Base-by-base conservation (phyloP, 345 rosid species). In the Psidium guajava region DNA sequence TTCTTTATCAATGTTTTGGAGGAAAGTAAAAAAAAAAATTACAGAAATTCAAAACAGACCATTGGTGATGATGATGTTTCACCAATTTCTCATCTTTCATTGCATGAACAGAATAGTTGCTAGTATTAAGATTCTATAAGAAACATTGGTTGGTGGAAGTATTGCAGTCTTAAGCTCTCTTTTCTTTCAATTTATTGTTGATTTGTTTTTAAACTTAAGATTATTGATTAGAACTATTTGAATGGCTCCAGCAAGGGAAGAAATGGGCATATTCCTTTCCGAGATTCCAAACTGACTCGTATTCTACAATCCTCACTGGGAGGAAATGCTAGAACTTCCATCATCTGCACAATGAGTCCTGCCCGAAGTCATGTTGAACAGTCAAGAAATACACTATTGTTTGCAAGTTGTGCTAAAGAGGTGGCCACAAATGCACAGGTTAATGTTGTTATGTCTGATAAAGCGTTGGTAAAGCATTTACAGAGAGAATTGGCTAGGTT, bases 341-440 rank as follows among this genome's bases (percentile, higher is more conserved):
- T 97, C 87, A 94, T 97, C 84, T 96, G 98, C 87, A 97, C 98
- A 58, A 86, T 95, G 93, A 97, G 98, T 92, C 98, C 98, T 73
- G 99, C 98, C 55, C 91, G 98, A 90, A 91, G 85, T 88, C 98
- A 97, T 86, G 98, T 95, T 73, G 99, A 97, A 88, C 98, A 97
- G 86, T 93, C 99, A 82, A 93, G 98, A 86, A 97, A 97, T 85
- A 96, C 98, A 28, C 95, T 97, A 86, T 85, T 97, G 88, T 97
- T 97, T 84, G 99, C 99, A 73, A 94, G 98, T 83, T 96, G 98
- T 89, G 99, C 99, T 16, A 96, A 96, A 88, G 98, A 95, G 88
- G 98, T 97, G 90, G 57, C 93, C 73, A 97, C 98, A 56, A 95
- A 93, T 89, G 99, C 98, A 59, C 96, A 92, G 87, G 95, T 97